Percentiles rank a stretch among this genome's conserved stretches.
phyloP scores from a whole-genome alignment of 345 rosid species.

The Punica granatum region DNA sequence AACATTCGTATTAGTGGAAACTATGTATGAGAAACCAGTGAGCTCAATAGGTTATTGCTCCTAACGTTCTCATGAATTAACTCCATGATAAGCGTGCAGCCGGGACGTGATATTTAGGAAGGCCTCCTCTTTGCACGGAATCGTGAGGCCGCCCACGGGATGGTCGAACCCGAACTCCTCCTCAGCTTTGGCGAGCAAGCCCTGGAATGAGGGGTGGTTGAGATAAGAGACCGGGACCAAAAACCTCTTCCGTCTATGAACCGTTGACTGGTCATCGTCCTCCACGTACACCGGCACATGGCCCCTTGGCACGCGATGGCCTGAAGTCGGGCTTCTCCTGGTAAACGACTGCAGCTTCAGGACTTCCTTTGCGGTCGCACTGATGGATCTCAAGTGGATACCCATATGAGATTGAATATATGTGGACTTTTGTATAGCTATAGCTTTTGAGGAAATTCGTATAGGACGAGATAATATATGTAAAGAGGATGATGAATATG shows the following conservation, averaged over 20 bases:
- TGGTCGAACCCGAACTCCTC: slow-evolving; percentile 39
- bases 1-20: no score
- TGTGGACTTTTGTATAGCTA: no score
- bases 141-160: slow-evolving; percentile 44
- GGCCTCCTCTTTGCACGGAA: slow-evolving; percentile 35
- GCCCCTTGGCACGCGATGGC: slow-evolving; percentile 29
- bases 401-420: slow-evolving; percentile 13
- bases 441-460: no score
- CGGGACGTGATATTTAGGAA: slow-evolving; percentile 27
- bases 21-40: no score
- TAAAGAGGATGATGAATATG: no score
- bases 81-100: slow-evolving; percentile 8
- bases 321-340: slow-evolving; percentile 11
- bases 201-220: slow-evolving; percentile 34
- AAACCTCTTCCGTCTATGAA: slow-evolving; percentile 14
- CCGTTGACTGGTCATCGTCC: slow-evolving; percentile 25
- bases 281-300: slow-evolving; percentile 40
- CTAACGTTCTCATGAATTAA: neutral
- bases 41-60: neutral
- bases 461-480: no score
- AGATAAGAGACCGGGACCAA: slow-evolving; percentile 34
- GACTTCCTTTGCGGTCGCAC: slow-evolving; percentile 26
- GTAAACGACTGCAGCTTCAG: slow-evolving; percentile 25
- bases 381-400: slow-evolving; percentile 21
- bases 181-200: slow-evolving; percentile 24